Conservation (phyloP, 2,329 filamentous ascomycete genomes). For the Nigrograna mackinnonii region DNA sequence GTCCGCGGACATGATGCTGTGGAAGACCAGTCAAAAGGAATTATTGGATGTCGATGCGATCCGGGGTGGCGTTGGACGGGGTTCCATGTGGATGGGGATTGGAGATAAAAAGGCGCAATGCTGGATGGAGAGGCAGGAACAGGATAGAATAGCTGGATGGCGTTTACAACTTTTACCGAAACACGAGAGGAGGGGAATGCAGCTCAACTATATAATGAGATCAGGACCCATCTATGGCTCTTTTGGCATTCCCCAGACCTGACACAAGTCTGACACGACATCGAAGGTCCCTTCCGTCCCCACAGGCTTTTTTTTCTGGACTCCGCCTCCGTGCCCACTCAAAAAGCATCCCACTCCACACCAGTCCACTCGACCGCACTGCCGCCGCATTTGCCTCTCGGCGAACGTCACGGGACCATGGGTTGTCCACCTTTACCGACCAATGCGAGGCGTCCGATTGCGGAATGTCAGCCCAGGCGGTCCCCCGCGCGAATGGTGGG, state of each 20-base stretch:
- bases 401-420: conserved; percentile 5
- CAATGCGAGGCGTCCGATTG: conserved; percentile 3
- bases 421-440: background rate
- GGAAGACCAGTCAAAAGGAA: too few species aligned
- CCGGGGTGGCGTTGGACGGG: background rate
- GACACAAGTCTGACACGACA: too few species aligned
- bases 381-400: too few species aligned
- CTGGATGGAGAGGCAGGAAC: conserved; percentile 2
- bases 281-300: too few species aligned
- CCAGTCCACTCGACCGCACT: too few species aligned
- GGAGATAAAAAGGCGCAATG: conserved; percentile 6
- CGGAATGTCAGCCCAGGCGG: conserved; percentile 3
- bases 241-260: too few species aligned
- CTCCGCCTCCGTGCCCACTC: background rate
- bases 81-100: background rate
- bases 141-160: conserved; percentile 4
- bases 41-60: background rate
- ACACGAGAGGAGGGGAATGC: conserved; percentile 1
- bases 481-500: background rate
- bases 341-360: too few species aligned
- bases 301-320: too few species aligned
- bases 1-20: too few species aligned
- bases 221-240: too few species aligned
- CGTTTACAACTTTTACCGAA: conserved; percentile 11
- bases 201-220: conserved; percentile 1